These are phyloP conservation scores for Pseudocercospora ulei DNA, from an alignment of 2,329 filamentous ascomycete genomes.

Conservation along the genomic window DNA sequence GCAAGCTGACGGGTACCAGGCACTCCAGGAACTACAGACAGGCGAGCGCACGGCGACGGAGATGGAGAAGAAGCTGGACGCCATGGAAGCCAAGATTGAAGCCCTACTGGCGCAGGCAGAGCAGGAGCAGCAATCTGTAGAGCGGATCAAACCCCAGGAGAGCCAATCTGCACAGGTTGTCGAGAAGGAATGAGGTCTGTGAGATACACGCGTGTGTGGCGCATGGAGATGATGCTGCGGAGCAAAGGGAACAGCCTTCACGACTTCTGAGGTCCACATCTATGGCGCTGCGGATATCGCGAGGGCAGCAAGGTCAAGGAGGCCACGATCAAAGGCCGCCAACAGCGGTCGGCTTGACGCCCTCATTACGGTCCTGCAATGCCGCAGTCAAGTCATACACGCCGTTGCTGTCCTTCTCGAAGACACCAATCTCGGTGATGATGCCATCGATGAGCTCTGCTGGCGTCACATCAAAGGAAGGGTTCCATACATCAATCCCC, in stretches of 20 bases:
- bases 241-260: too few species aligned
- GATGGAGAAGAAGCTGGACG: slow-evolving; percentile 47
- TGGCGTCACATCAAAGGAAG: slow-evolving; percentile 91
- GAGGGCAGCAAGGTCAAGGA: neutral
- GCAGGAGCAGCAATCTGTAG: slow-evolving; percentile 33
- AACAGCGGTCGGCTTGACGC: slow-evolving; percentile 31
- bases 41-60: slow-evolving; percentile 49
- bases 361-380: slow-evolving; percentile 31
- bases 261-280: slow-evolving; percentile 2
- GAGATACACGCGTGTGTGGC: neutral
- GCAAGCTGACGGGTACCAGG: slow-evolving; percentile 31
- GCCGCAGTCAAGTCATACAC: slow-evolving; percentile 48
- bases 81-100: slow-evolving; percentile 49
- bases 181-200: slow-evolving; percentile 2
- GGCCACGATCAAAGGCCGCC: slow-evolving; percentile 24
- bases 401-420: slow-evolving; percentile 64
- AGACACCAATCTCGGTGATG: slow-evolving; percentile 81
- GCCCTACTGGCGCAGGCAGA: slow-evolving; percentile 44
- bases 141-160: slow-evolving; percentile 24
- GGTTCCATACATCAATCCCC: slow-evolving; percentile 86
- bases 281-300: neutral
- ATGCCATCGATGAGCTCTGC: slow-evolving; percentile 82
- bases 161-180: neutral
- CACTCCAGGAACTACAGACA: slow-evolving; percentile 45
- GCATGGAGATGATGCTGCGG: too few species aligned